These are phyloP conservation scores for Dactylellina drechsleri DNA, from an alignment of 2,329 filamentous ascomycete genomes.

Conservation along the genomic window DNA sequence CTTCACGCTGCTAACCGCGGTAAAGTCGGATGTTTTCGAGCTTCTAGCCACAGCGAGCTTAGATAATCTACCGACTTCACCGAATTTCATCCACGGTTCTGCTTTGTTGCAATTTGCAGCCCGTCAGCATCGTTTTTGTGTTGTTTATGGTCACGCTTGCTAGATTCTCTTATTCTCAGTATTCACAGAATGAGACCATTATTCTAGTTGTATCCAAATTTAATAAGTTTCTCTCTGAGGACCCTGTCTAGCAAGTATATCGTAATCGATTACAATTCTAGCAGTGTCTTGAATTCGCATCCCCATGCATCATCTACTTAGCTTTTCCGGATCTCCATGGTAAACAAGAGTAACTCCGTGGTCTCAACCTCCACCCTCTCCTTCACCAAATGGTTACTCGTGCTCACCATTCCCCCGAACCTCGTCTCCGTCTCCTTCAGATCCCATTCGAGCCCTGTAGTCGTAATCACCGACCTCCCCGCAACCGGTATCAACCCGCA, in stretches of 20 bases:
- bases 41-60: slow-evolving; percentile 24
- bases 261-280: no score
- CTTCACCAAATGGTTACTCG: slow-evolving; percentile 79
- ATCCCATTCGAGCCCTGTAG: slow-evolving; percentile 88
- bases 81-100: background rate
- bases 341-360: slow-evolving; percentile 75
- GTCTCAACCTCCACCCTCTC: slow-evolving; percentile 72
- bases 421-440: slow-evolving; percentile 81
- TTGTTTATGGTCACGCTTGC: slow-evolving; percentile 16
- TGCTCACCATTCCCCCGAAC: slow-evolving; percentile 78
- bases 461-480: slow-evolving; percentile 80
- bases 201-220: no score
- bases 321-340: slow-evolving; percentile 69
- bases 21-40: slow-evolving; percentile 5
- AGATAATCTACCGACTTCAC: slow-evolving; percentile 45
- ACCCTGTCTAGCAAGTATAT: no score
- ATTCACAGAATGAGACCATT: no score
- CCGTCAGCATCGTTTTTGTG: background rate
- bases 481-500: slow-evolving; percentile 86
- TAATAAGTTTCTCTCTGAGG: no score
- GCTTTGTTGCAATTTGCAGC: slow-evolving; percentile 36
- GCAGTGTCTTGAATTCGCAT: no score
- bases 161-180: background rate
- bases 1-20: slow-evolving; percentile 29
- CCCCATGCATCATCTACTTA: background rate